phyloP scores from a whole-genome alignment of 805 yeast species.

The Priceomyces fermenticarens region DNA sequence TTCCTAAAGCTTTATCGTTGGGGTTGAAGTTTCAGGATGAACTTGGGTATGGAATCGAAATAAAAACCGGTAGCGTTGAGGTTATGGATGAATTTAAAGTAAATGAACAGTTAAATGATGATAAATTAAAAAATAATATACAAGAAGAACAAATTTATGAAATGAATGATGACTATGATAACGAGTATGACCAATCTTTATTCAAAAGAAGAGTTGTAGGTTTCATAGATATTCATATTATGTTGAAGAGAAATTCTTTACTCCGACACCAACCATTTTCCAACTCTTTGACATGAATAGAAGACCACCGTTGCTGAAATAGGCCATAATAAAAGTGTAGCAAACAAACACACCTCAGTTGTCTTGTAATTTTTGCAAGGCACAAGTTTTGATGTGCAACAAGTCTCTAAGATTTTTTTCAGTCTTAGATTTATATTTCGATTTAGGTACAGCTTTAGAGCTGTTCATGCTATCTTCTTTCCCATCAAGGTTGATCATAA shows the following conservation, averaged over 20 bases:
- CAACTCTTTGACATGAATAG: too few species aligned
- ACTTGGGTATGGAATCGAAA: conserved; percentile 50
- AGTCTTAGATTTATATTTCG: conserved; percentile 23
- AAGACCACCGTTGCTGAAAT: not conserved
- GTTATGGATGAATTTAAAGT: conserved; percentile 66
- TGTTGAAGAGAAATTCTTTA: conserved; percentile 21
- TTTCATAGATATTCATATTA: conserved; percentile 44
- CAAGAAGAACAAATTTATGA: conserved; percentile 1
- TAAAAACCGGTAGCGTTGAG: conserved; percentile 60
- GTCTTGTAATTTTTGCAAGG: not conserved
- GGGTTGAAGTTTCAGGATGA: conserved; percentile 58
- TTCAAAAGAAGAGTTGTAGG: conserved; percentile 47
- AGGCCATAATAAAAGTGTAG: not conserved
- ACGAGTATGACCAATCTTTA: conserved; percentile 28
- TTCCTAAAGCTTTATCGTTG: conserved; percentile 59
- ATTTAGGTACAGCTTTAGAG: conserved; percentile 27
- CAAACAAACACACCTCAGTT: not conserved
- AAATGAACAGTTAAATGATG: conserved; percentile 1
- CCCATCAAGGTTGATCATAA: conserved; percentile 19
- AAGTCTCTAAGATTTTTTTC: conserved; percentile 53
- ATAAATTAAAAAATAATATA: conserved; percentile 1
- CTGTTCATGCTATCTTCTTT: conserved; percentile 1
- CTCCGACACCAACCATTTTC: not conserved
- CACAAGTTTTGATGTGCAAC: conserved; percentile 36
- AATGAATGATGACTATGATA: conserved; percentile 4